A percentile compares a stretch with the other conserved stretches of the same genome.
These are phyloP conservation scores for Diospyros lotus DNA, from an alignment of 148 eudicot species.

Conservation along the genomic window DNA sequence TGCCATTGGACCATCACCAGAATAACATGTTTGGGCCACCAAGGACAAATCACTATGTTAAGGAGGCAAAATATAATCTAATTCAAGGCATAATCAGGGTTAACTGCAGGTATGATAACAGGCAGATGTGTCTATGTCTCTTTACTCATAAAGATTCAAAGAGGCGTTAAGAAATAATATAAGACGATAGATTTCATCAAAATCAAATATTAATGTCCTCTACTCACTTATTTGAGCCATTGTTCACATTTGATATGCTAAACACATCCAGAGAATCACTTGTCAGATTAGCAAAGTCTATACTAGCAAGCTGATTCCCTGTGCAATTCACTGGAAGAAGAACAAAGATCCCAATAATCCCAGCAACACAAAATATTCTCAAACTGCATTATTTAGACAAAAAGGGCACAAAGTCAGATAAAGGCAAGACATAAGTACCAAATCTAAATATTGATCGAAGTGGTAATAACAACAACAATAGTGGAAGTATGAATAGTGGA, in stretches of 20 bases:
- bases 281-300: constrained; percentile 49
- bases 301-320: constrained; percentile 48
- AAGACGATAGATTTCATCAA: neutral
- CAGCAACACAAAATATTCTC: constrained; percentile 52
- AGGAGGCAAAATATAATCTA: neutral
- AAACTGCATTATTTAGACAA: constrained; percentile 43
- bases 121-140: neutral
- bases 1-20: no score
- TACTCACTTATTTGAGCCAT: constrained; percentile 62
- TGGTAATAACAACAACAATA: neutral
- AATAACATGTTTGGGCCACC: no score
- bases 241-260: constrained; percentile 68
- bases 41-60: no score
- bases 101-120: neutral
- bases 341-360: constrained; percentile 62
- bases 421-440: neutral
- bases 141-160: neutral
- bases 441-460: neutral
- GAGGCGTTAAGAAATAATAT: neutral
- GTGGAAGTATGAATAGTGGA: neutral
- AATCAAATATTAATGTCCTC: constrained; percentile 6
- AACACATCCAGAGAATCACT: constrained; percentile 60
- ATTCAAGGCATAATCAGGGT: neutral
- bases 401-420: neutral
- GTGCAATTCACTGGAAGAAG: constrained; percentile 73